Evolutionary conservation across 2,329 filamentous ascomycete genomes (phyloP).

Genomic region (Aspergillus novoparasiticus): DNA sequence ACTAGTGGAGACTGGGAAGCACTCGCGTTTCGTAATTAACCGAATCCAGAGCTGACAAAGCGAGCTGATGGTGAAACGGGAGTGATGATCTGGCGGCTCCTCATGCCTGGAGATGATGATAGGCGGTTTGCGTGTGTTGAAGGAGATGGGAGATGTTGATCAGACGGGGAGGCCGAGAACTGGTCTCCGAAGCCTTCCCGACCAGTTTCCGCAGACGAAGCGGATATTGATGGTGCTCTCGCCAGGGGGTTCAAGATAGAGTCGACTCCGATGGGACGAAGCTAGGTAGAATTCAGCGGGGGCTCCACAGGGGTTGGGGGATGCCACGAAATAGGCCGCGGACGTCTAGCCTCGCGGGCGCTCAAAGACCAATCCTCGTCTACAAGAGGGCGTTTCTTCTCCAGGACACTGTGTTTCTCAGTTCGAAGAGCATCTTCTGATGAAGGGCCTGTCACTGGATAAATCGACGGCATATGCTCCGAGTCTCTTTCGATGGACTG

Average conservation of each 20-base stretch:
- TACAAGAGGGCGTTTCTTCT: slow-evolving; percentile 26
- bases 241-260: slow-evolving; percentile 44
- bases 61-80: slow-evolving; percentile 43
- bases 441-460: slow-evolving; percentile 32
- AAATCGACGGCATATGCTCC: slow-evolving; percentile 44
- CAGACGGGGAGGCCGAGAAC: slow-evolving; percentile 21
- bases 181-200: slow-evolving; percentile 30
- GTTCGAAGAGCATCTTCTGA: slow-evolving; percentile 30
- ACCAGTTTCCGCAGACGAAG: slow-evolving; percentile 13
- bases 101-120: slow-evolving; percentile 36
- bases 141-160: slow-evolving; percentile 28
- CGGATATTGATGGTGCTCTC: slow-evolving; percentile 23
- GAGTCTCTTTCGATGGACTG: slow-evolving; percentile 32
- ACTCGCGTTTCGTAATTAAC: slow-evolving; percentile 33
- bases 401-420: slow-evolving; percentile 24
- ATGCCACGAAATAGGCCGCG: slow-evolving; percentile 39
- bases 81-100: slow-evolving; percentile 33
- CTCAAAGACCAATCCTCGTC: slow-evolving; percentile 21
- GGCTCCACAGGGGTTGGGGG: slow-evolving; percentile 39
- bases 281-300: slow-evolving; percentile 31
- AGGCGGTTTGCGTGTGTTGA: slow-evolving; percentile 28
- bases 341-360: slow-evolving; percentile 28
- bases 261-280: slow-evolving; percentile 43
- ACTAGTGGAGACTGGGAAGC: slow-evolving; percentile 40
- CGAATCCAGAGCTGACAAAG: slow-evolving; percentile 30